phyloP scores from a whole-genome alignment of 1,284 basidiomycete genomes.

The Leccinum fallax region DNA sequence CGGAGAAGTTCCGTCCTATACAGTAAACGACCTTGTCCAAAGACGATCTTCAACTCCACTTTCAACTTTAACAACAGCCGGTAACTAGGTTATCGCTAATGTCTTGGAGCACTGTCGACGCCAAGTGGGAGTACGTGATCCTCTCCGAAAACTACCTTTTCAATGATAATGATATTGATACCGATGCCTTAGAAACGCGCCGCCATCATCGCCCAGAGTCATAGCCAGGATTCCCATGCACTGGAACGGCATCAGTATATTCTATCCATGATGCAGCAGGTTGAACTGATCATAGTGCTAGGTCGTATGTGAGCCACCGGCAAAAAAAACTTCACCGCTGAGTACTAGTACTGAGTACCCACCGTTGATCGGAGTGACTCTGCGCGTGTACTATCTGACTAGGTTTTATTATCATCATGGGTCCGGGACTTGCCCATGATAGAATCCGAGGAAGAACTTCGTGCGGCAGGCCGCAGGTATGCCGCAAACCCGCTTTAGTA shows the following conservation, averaged over 20 bases:
- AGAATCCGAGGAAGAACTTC: neutral
- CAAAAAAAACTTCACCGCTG: neutral
- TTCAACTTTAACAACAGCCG: no score
- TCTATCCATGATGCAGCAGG: neutral
- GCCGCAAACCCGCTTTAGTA: no score
- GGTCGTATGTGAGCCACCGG: neutral
- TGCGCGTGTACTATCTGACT: constrained; percentile 5
- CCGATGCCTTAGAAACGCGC: neutral
- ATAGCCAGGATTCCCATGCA: neutral
- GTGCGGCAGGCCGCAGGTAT: no score
- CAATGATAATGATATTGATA: neutral
- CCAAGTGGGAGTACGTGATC: no score
- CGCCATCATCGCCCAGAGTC: neutral
- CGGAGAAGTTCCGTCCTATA: neutral
- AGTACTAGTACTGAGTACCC: no score
- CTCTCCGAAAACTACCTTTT: neutral
- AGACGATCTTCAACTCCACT: neutral
- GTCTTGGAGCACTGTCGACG: no score
- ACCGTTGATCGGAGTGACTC: no score
- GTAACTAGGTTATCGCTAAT: no score
- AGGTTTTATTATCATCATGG: neutral
- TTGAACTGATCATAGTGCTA: neutral
- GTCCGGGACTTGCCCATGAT: neutral
- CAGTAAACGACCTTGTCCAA: neutral
- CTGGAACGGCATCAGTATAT: neutral